Evolutionary conservation across 176 grass and related monocot species (phyloP), one percentile per base, ranked within the genome.

Genomic region (Oryza brachyantha): DNA sequence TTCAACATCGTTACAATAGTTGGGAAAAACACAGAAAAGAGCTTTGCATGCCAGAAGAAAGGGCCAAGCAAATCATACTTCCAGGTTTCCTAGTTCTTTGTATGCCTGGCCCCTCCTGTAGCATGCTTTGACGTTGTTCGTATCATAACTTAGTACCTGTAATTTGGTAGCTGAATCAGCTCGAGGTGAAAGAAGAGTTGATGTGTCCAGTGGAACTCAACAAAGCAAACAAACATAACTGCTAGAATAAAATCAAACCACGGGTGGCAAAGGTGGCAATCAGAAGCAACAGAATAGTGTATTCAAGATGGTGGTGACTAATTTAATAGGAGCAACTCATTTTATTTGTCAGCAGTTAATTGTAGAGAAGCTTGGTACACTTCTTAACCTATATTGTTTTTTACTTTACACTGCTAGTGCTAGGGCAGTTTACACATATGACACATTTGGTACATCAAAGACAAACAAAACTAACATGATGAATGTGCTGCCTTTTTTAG

Each of bases 51-150:
- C 24, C 50, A 61, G 73, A 9, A 73, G 60, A 63, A 78, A 66
- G 7, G 34, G 16, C 48, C 29, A 57, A 84, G 12, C 9, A 74
- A 45, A 36, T 84, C 80, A 77, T 79, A 94, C 94, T 68, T 97
- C 79, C 54, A 99, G 84, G 16, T 91, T 85, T 50, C 92, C 96
- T 2, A 99, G 69, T 86, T 89, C 90, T 85, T 86, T 99, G 79
- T 91, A 95, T 34, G 96, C 92, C 72, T 95, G 96, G 72, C 96
- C 96, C 84, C 96, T 93, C 29, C 96, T 84, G 90, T 99, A 99
- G 67, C 91, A 91, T 29, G 96, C 96, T 86, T 99, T 99, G 22
- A 99, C 90, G 91, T 95, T 99, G 73, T 54, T 81, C 2, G 86
- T 91, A 74, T 99, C 88, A 36, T 84, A 83, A 61, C 66, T 81